Conservation (phyloP, 2,329 filamentous ascomycete genomes). For the Colletotrichum cuscutae region DNA sequence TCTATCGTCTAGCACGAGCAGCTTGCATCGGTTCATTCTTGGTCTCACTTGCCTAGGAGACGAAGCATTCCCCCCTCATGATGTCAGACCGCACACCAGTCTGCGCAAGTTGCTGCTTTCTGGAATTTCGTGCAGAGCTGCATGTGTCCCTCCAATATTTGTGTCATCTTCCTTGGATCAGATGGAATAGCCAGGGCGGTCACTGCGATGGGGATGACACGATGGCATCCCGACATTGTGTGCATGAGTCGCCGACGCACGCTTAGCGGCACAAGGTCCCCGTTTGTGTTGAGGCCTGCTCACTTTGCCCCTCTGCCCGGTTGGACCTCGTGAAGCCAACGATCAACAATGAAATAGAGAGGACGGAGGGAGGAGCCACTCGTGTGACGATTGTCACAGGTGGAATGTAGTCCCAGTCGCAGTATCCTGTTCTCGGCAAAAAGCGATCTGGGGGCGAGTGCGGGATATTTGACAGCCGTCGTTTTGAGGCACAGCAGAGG, state of each 20-base stretch:
- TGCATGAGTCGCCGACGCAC: not conserved
- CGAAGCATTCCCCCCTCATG: not conserved
- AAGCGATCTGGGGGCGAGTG: not conserved
- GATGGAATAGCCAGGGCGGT: not conserved
- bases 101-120: too few relatives aligned
- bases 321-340: not conserved
- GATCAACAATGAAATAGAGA: not conserved
- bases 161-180: not conserved
- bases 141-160: not conserved
- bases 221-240: not conserved
- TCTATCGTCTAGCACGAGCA: not conserved
- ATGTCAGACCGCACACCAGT: not conserved
- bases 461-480: not conserved
- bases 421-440: not conserved
- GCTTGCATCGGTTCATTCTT: not conserved
- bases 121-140: not conserved
- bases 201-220: not conserved
- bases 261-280: constrained; percentile 3
- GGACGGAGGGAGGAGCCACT: not conserved
- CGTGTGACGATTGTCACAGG: not conserved
- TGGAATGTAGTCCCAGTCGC: not conserved
- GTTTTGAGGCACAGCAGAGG: not conserved
- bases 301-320: not conserved
- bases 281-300: not conserved
- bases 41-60: not conserved